Evolutionary conservation across 2,329 filamentous ascomycete genomes (phyloP), one percentile per base, ranked within the genome.

Genomic region (Phaeosphaeria sp.): DNA sequence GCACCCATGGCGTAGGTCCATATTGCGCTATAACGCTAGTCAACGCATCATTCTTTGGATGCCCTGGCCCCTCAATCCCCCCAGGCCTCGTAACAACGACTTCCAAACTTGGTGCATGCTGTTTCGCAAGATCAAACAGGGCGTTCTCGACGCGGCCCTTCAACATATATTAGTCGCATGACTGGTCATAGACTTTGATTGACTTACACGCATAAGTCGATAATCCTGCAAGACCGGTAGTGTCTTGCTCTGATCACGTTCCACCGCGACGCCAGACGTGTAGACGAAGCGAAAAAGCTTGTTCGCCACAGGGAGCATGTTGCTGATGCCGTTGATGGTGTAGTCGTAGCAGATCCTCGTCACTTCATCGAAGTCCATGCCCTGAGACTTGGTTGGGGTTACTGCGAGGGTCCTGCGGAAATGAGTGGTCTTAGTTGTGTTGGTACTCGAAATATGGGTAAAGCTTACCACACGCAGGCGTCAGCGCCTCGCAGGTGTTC

Each of bases 221-320:
- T 52, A 57, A 22, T 57, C 50, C 11, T 18, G 21, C 21, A 53
- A 15, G 15, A 59, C 42, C 17, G 33, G 27, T 2, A 54, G 40
- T 4, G 15, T 21, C 33, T 56, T 57, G 18, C 21, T 59, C 42
- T 59, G 56, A 40, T 62, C 56, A 25, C 56, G 57, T 27, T 62
- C 60, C 22, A 46, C 53, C 2, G 50, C 33, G 20, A 53, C 53
- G 1, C 60, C 56, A 21, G 53, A 55, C 24, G 60, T 60, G 42
- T 62, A 62, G 44, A 62, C 39, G 30, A 62, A 62, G 42, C 60
- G 56, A 30, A 60, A 57, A 3, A 50, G 56, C 6, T 55, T 53
- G 25, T 49, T 55, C 24, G 56, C 30, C 30, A 36, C 11, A 13
- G 30, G 15, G 11, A 13, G 8, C 15, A 36, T 36, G 30, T 36